Conservation (phyloP, 2,329 filamentous ascomycete species). For the Penicillium sp. region DNA sequence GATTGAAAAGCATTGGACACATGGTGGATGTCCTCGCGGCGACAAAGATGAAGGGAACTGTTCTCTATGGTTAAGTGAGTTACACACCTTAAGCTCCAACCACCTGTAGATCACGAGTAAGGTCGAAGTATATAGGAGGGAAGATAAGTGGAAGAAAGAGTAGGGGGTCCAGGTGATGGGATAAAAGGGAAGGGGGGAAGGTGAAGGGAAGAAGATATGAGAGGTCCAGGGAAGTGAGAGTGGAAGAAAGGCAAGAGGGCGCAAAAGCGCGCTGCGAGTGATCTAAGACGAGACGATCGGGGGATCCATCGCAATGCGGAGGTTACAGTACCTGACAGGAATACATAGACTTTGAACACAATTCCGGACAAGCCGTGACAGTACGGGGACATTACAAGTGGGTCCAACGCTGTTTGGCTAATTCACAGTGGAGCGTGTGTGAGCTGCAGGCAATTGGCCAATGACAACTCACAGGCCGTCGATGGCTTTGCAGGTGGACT, state of each 20-base stretch:
- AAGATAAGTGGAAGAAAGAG: constrained; percentile 5
- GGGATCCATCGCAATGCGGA: constrained; percentile 25
- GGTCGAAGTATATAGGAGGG: constrained; percentile 2
- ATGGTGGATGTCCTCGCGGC: constrained; percentile 21
- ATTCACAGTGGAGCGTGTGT: constrained; percentile 3
- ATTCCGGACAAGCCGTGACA: constrained; percentile 15
- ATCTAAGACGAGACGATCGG: constrained; percentile 25
- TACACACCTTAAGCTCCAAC: constrained; percentile 34
- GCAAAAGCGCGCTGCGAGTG: constrained; percentile 5
- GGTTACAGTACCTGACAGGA: constrained; percentile 16
- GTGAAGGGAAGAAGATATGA: constrained; percentile 7
- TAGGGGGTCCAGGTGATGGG: constrained; percentile 9
- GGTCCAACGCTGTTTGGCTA: constrained; percentile 13
- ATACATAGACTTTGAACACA: constrained; percentile 5
- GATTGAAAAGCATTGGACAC: constrained; percentile 39
- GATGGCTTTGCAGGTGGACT: background rate
- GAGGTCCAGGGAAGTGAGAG: background rate
- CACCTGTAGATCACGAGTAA: constrained; percentile 32
- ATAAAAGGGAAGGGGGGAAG: constrained; percentile 10
- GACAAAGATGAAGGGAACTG: constrained; percentile 11
- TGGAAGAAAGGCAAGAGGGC: background rate
- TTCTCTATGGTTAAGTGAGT: constrained; percentile 40
- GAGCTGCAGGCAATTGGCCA: constrained; percentile 15
- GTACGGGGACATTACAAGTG: constrained; percentile 8
- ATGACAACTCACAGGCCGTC: background rate